Conservation (phyloP, 1,139 yeast species). For the Pichia sp. region DNA sequence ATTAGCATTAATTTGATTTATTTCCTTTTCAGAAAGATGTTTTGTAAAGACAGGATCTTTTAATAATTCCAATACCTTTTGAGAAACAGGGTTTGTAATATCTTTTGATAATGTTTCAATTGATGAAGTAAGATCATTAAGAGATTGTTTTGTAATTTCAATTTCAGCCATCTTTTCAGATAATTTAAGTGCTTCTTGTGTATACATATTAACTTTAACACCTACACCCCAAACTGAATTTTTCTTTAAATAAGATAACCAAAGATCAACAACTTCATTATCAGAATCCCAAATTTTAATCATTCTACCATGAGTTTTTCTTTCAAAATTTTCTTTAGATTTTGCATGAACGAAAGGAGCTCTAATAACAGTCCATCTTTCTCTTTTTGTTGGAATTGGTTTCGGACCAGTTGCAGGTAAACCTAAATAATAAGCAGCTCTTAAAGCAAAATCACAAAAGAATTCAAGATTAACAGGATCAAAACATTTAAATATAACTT, state of each 20-base stretch:
- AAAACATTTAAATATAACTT: slow-evolving; percentile 65
- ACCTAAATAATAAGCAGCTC: slow-evolving; percentile 87
- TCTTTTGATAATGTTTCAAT: slow-evolving; percentile 22
- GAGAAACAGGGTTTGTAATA: slow-evolving; percentile 50
- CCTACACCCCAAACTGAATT: slow-evolving; percentile 79
- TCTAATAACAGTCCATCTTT: slow-evolving; percentile 88
- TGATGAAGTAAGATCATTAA: slow-evolving; percentile 18
- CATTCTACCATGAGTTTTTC: slow-evolving; percentile 72
- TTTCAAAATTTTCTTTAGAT: slow-evolving; percentile 88
- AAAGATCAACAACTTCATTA: slow-evolving; percentile 75
- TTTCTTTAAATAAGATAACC: slow-evolving; percentile 74
- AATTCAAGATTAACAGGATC: slow-evolving; percentile 65
- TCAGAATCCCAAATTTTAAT: slow-evolving; percentile 78
- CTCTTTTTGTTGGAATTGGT: slow-evolving; percentile 65
- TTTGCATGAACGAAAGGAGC: slow-evolving; percentile 95
- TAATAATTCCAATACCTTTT: slow-evolving; percentile 67
- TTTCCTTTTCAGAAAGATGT: slow-evolving; percentile 30
- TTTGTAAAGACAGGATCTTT: slow-evolving; percentile 57
- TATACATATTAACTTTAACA: slow-evolving; percentile 64
- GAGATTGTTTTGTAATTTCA: slow-evolving; percentile 19
- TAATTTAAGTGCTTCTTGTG: slow-evolving; percentile 49
- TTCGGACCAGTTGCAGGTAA: slow-evolving; percentile 71
- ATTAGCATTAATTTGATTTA: slow-evolving; percentile 18
- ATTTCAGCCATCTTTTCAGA: slow-evolving; percentile 28
- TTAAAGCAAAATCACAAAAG: slow-evolving; percentile 75